These are phyloP conservation scores for Coniochaeta sp. DNA, from an alignment of 2,329 filamentous ascomycete species.

Conservation along the genomic window DNA sequence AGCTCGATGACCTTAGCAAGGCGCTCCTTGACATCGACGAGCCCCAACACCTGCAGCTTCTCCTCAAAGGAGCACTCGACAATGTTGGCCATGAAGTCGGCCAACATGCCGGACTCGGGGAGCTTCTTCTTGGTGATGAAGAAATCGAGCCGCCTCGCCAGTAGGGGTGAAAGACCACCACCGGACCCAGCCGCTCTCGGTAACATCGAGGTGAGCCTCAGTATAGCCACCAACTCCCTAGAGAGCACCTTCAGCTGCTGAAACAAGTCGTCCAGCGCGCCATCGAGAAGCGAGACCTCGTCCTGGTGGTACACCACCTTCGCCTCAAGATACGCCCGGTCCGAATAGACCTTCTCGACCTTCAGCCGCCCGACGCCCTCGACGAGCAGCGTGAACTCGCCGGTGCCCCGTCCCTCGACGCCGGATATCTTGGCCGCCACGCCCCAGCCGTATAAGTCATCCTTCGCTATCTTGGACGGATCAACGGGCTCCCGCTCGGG, in stretches of 20 bases:
- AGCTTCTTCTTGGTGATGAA: constrained; percentile 80
- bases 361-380: constrained; percentile 76
- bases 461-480: constrained; percentile 52
- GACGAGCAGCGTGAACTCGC: constrained; percentile 77
- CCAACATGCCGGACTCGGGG: constrained; percentile 74
- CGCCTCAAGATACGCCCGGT: constrained; percentile 81
- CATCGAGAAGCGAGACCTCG: constrained; percentile 42
- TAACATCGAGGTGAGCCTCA: constrained; percentile 79
- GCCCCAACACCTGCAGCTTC: constrained; percentile 79
- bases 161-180: constrained; percentile 68
- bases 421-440: constrained; percentile 73
- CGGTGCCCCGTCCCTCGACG: constrained; percentile 66
- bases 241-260: constrained; percentile 76
- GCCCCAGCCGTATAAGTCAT: constrained; percentile 76
- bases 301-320: constrained; percentile 68
- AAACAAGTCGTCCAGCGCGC: constrained; percentile 60
- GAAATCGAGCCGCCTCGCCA: constrained; percentile 78
- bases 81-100: constrained; percentile 95
- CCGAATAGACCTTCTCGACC: constrained; percentile 66
- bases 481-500: constrained; percentile 42
- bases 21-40: constrained; percentile 69
- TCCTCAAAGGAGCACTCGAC: constrained; percentile 85
- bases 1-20: constrained; percentile 79
- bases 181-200: constrained; percentile 58
- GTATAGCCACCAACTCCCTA: constrained; percentile 75